These are phyloP conservation scores for Neofusicoccum cordaticola DNA, from an alignment of 2,329 filamentous ascomycete genomes.

Conservation along the genomic window DNA sequence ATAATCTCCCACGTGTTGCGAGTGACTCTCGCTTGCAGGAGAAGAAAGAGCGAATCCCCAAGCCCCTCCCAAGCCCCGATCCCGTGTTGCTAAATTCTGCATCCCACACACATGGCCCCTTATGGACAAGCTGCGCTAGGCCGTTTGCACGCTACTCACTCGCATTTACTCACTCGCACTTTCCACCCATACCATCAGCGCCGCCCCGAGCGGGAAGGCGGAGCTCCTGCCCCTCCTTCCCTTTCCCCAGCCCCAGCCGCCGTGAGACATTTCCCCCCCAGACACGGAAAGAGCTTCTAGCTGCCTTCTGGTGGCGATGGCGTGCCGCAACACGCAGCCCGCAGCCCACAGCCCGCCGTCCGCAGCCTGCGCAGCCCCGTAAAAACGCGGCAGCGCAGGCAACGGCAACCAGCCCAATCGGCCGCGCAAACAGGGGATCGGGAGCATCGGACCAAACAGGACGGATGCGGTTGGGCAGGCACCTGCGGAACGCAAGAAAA, in stretches of 20 bases:
- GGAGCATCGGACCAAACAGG: neutral
- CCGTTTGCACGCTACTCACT: neutral
- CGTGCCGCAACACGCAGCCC: neutral
- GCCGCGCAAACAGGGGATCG: neutral
- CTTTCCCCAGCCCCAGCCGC: neutral
- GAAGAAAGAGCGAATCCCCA: neutral
- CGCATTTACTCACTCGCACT: neutral
- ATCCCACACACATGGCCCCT: neutral
- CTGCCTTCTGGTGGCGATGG: neutral
- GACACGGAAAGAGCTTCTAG: neutral
- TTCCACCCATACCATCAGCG: neutral
- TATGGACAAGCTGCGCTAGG: neutral
- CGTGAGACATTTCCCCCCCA: neutral
- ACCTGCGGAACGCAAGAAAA: neutral
- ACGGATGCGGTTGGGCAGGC: neutral
- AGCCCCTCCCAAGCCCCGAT: neutral
- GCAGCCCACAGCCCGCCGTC: neutral
- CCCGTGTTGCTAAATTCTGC: conserved; percentile 10
- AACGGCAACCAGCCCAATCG: neutral
- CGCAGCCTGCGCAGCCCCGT: neutral
- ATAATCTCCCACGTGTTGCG: neutral
- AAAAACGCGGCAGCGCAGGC: neutral
- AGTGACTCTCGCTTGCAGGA: neutral
- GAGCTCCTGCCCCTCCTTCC: neutral
- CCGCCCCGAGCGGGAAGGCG: neutral